phyloP scores from a whole-genome alignment of 495 filamentous ascomycete genomes.

The Stereocaulon alpinum region DNA sequence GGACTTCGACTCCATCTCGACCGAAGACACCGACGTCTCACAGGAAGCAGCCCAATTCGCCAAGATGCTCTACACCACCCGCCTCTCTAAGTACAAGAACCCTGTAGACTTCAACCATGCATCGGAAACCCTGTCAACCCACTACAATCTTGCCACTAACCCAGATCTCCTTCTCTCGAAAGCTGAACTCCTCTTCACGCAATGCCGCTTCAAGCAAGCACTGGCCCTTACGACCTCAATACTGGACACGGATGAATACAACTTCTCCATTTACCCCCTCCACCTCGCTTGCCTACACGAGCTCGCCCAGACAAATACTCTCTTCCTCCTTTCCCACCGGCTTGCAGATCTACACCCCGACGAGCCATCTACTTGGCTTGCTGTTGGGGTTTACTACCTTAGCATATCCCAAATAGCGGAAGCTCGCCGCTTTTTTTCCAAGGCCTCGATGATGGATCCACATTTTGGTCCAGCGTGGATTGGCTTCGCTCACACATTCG shows the following conservation, averaged over 20 bases:
- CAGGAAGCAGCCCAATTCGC: conserved; percentile 88
- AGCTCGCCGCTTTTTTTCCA: conserved; percentile 89
- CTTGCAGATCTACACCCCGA: conserved; percentile 87
- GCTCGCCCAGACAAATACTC: conserved; percentile 69
- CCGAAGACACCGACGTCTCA: conserved; percentile 47
- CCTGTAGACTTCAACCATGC: conserved; percentile 74
- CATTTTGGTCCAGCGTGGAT: conserved; percentile 99
- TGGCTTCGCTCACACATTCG: conserved; percentile 97
- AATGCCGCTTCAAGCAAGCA: conserved; percentile 85
- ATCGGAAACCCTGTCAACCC: conserved; percentile 79
- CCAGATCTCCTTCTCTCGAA: conserved; percentile 87
- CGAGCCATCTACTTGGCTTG: conserved; percentile 82
- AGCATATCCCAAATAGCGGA: conserved; percentile 82
- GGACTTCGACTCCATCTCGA: conserved; percentile 73
- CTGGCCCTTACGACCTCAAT: conserved; percentile 74
- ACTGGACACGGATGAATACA: conserved; percentile 57
- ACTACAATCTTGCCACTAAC: conserved; percentile 82
- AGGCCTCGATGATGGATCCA: conserved; percentile 92
- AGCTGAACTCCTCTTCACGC: conserved; percentile 86
- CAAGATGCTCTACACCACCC: conserved; percentile 93
- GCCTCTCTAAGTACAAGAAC: conserved; percentile 91
- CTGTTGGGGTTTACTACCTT: conserved; percentile 92
- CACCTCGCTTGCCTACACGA: conserved; percentile 91
- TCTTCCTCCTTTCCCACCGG: conserved; percentile 91
- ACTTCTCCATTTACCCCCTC: conserved; percentile 78